Percentiles rank a stretch among this genome's conserved stretches.
These are phyloP conservation scores for Porphyrellus cyaneotinctus DNA, from an alignment of 768 basidiomycete genomes.

Conservation along the genomic window DNA sequence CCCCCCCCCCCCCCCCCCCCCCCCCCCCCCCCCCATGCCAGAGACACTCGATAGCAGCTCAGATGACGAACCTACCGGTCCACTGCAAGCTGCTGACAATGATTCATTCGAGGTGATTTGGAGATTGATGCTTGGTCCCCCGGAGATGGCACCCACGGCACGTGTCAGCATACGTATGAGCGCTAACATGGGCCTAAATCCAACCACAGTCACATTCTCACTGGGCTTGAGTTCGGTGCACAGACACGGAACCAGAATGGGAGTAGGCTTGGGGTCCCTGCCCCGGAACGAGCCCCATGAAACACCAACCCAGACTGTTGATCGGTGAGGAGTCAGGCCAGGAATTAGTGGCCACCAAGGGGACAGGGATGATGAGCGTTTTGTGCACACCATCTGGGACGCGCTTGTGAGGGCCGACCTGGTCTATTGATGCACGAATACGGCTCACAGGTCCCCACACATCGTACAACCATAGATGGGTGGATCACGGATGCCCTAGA, in stretches of 20 bases:
- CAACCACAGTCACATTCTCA: not conserved
- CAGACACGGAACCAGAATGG: not conserved
- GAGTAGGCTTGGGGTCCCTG: not conserved
- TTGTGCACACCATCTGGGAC: not conserved
- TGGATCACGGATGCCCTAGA: slow-evolving; percentile 18
- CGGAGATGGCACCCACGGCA: not conserved
- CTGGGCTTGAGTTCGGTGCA: not conserved
- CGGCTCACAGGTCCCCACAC: not conserved
- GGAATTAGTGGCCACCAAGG: slow-evolving; percentile 1
- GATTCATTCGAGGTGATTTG: slow-evolving; percentile 22
- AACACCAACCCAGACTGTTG: slow-evolving; percentile 21
- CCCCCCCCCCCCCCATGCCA: not conserved
- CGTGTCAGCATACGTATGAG: not conserved
- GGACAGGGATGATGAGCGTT: not conserved
- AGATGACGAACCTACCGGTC: slow-evolving; percentile 17
- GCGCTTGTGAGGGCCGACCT: slow-evolving; percentile 16
- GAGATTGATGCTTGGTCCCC: slow-evolving; percentile 1
- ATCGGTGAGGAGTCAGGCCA: slow-evolving; percentile 16
- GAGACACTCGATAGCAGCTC: slow-evolving; percentile 13
- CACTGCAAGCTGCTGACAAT: slow-evolving; percentile 24
- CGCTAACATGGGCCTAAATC: not conserved
- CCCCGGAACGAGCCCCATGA: not conserved
- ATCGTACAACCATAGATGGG: slow-evolving; percentile 6
- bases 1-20: too few relatives aligned
- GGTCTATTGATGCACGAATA: not conserved